Percentiles rank a stretch among this genome's conserved stretches.
Conservation (phyloP, 2,329 filamentous ascomycete genomes). For the Mollisia scopiformis region DNA sequence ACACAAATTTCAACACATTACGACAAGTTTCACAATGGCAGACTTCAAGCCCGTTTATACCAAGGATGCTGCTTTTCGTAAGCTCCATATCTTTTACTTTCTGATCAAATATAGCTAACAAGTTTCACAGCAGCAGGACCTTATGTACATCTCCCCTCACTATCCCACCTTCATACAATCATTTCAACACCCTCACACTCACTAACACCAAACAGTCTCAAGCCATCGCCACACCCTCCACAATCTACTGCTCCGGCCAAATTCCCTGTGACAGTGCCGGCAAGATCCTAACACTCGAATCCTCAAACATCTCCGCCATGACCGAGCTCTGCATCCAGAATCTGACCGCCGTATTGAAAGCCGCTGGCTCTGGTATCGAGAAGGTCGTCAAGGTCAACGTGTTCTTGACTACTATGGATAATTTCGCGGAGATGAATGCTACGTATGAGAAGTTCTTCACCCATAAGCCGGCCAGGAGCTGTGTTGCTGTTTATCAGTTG, state of each 20-base stretch:
- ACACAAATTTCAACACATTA: neutral
- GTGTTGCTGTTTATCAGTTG: slow-evolving; percentile 87
- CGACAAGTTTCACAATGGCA: slow-evolving; percentile 28
- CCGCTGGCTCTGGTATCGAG: slow-evolving; percentile 75
- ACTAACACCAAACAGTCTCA: slow-evolving; percentile 53
- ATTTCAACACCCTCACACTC: neutral
- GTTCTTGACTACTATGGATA: slow-evolving; percentile 70
- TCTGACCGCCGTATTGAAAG: slow-evolving; percentile 82
- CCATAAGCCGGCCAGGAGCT: slow-evolving; percentile 87
- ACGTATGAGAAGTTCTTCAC: slow-evolving; percentile 65
- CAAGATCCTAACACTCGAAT: slow-evolving; percentile 44
- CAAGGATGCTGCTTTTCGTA: slow-evolving; percentile 39
- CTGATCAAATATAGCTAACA: neutral
- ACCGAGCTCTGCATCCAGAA: slow-evolving; percentile 73
- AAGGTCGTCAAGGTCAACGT: slow-evolving; percentile 93
- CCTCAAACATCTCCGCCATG: slow-evolving; percentile 66
- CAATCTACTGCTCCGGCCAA: slow-evolving; percentile 69
- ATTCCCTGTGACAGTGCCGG: slow-evolving; percentile 36
- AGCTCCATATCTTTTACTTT: slow-evolving; percentile 13
- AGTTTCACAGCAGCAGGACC: slow-evolving; percentile 30
- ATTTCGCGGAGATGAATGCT: slow-evolving; percentile 63
- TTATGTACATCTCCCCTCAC: slow-evolving; percentile 23
- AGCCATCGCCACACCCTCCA: slow-evolving; percentile 65
- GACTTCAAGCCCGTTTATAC: slow-evolving; percentile 37
- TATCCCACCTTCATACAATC: neutral